phyloP scores from a whole-genome alignment of 306 rosid genomes.

The Adenanthera pavonina region DNA sequence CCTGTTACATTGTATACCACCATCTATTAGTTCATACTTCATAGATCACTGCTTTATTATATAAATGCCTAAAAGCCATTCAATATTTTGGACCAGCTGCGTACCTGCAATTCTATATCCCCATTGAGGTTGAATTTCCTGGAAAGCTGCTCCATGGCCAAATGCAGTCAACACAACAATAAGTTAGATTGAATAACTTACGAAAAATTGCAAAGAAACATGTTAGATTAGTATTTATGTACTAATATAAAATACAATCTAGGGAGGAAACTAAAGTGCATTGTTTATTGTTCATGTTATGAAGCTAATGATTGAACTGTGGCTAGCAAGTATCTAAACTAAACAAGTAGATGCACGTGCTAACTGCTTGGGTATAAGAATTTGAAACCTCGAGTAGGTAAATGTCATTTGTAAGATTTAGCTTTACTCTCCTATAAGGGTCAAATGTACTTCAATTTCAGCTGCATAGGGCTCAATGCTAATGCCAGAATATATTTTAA shows the following conservation, averaged over 20 bases:
- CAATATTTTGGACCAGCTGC: slow-evolving; percentile 29
- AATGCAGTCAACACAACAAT: slow-evolving; percentile 42
- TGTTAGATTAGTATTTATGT: neutral
- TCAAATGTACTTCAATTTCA: neutral
- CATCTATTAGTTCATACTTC: slow-evolving; percentile 37
- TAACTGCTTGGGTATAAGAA: neutral
- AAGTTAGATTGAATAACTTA: slow-evolving; percentile 27
- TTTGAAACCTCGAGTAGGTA: neutral
- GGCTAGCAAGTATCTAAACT: neutral
- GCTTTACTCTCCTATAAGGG: neutral
- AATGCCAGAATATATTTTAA: neutral
- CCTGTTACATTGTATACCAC: slow-evolving; percentile 60
- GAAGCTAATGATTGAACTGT: slow-evolving; percentile 22
- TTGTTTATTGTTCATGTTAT: neutral
- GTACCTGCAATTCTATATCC: slow-evolving; percentile 86
- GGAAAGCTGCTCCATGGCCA: slow-evolving; percentile 58
- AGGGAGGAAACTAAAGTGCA: neutral
- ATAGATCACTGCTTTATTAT: slow-evolving; percentile 23
- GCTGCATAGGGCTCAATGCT: neutral
- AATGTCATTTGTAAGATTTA: neutral
- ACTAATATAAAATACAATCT: neutral
- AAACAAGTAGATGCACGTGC: neutral
- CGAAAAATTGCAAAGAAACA: neutral
- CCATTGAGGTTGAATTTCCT: slow-evolving; percentile 84
- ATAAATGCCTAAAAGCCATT: slow-evolving; percentile 22